Conservation (phyloP, 2,329 filamentous ascomycete genomes). For the Exophiala sp. region DNA sequence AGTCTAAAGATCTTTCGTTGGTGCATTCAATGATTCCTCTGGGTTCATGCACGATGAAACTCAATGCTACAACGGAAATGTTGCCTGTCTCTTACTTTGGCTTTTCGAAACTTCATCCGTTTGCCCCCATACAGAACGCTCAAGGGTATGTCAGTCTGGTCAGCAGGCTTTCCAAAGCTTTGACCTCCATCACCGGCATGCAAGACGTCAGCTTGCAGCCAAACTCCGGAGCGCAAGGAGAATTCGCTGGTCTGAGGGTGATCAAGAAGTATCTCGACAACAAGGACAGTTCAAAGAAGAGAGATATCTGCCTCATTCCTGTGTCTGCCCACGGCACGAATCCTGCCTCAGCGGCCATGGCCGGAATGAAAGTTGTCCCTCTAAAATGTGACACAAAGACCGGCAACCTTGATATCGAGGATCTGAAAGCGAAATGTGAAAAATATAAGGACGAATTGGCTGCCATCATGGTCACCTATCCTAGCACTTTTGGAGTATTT, state of each 20-base stretch:
- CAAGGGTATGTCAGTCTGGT: conserved; percentile 70
- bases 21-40: conserved; percentile 97
- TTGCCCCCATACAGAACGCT: conserved; percentile 62
- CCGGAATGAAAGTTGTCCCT: conserved; percentile 87
- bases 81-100: conserved; percentile 73
- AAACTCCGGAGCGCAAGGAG: conserved; percentile 93
- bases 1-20: conserved; percentile 90
- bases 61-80: conserved; percentile 94
- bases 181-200: conserved; percentile 84
- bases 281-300: conserved; percentile 61
- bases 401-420: conserved; percentile 82
- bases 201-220: conserved; percentile 85
- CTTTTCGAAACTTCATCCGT: conserved; percentile 78
- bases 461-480: conserved; percentile 96
- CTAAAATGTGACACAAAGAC: conserved; percentile 86
- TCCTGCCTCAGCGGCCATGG: conserved; percentile 91
- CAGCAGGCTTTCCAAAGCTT: conserved; percentile 67
- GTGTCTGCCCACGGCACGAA: conserved; percentile 96
- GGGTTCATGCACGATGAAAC: conserved; percentile 97
- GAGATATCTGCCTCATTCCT: conserved; percentile 90
- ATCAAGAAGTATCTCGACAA: conserved; percentile 81
- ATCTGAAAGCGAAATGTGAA: conserved; percentile 83
- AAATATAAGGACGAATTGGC: conserved; percentile 81
- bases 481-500: conserved; percentile 91
- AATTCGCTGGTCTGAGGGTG: conserved; percentile 83